Evolutionary conservation across 2,329 filamentous ascomycete species (phyloP), one percentile per base, ranked within the genome.

Genomic region (Xylariaceae sp.): DNA sequence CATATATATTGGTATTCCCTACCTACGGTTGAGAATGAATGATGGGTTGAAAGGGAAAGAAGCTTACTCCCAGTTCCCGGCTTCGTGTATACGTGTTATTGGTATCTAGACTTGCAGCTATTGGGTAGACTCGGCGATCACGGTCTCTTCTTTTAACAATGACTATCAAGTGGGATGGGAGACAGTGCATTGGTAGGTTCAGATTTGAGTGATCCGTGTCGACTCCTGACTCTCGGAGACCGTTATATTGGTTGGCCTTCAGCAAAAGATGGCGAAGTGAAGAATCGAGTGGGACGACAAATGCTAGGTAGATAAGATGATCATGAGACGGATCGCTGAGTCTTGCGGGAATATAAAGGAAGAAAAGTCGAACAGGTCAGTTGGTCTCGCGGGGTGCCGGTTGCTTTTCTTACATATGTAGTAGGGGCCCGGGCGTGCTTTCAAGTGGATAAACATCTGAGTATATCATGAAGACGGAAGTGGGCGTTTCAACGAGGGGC

Each of bases 401-500:
- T 53, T 40, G 50, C 48, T 60, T 55, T 55, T 58, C 50, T 53
- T 42, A 49, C 35, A 55, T 47, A 42, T 26, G 6, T 12, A 35
- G 55, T 53, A 44, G 41, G 19, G 19, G 19, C 19, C 19, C 19
- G 19, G 19, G 19, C 19, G 49, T 45, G 40, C 31, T 11, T 29
- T n/a, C 26, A 19, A 30, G 55, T 51, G 41, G 47, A 52, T 49
- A 19, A 19, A 19, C 19, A 19, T 19, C 19, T 19, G 19, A 19
- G 19, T 19, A 19, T 19, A 19, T 19, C 19, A 19, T 19, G 19
- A 19, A 19, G 19, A 19, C 19, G 19, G 19, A 19, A 19, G 19
- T 19, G 19, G 29, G 48, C 35, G 51, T 31, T 34, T 40, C 41
- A 37, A 35, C 55, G 49, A 59, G 58, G 56, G 53, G 58, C 56